Evolutionary conservation across 805 yeast species (phyloP).

Genomic region (Cyberlindnera xishuangbannaensis): DNA sequence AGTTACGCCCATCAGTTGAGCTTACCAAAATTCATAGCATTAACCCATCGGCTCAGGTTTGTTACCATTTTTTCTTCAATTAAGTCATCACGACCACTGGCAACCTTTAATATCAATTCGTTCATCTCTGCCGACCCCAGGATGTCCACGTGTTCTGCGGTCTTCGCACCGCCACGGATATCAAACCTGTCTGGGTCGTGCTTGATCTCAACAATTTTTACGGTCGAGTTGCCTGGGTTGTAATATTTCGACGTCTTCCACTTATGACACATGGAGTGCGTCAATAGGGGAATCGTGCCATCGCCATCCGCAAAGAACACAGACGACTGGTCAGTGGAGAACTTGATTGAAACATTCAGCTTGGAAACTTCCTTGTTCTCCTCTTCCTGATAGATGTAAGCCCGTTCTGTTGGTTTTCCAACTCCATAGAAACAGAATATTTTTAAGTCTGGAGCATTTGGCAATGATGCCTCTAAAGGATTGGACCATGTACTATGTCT

Average conservation of each 20-base stretch:
- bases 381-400: slow-evolving; percentile 78
- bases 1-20: slow-evolving; percentile 4
- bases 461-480: slow-evolving; percentile 87
- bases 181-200: slow-evolving; percentile 94
- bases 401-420: slow-evolving; percentile 95
- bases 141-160: slow-evolving; percentile 97
- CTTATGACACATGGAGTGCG: slow-evolving; percentile 88
- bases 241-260: slow-evolving; percentile 71
- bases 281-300: slow-evolving; percentile 84
- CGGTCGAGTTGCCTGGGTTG: slow-evolving; percentile 73
- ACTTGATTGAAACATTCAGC: slow-evolving; percentile 70
- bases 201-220: slow-evolving; percentile 81
- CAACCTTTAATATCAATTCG: slow-evolving; percentile 77
- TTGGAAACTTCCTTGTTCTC: slow-evolving; percentile 43
- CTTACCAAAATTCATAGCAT: slow-evolving; percentile 18
- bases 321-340: slow-evolving; percentile 47
- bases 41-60: slow-evolving; percentile 55
- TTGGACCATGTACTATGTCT: slow-evolving; percentile 85
- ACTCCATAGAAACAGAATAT: slow-evolving; percentile 89
- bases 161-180: slow-evolving; percentile 93
- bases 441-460: slow-evolving; percentile 90
- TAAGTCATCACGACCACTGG: slow-evolving; percentile 68
- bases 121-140: slow-evolving; percentile 90
- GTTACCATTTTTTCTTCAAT: slow-evolving; percentile 59
- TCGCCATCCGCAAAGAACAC: slow-evolving; percentile 90